These are phyloP conservation scores for Solanum gracilifrons DNA, from an alignment of 257 asterid species.

Conservation along the genomic window DNA sequence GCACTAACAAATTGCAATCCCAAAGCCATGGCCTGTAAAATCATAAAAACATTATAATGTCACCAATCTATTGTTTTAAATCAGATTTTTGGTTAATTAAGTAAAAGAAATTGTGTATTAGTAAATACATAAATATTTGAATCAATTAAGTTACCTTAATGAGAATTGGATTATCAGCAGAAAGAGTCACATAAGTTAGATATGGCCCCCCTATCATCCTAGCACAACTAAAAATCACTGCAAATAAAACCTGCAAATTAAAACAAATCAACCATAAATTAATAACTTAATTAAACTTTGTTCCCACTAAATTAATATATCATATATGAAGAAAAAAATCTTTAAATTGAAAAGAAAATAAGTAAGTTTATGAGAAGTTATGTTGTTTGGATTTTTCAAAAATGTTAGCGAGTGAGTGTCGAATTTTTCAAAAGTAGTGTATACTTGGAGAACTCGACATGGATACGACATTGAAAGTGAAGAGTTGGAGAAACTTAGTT, in stretches of 20 bases:
- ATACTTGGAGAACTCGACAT: too few species aligned
- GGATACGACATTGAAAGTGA: not conserved
- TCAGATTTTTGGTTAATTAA: not conserved
- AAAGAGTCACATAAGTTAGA: constrained; percentile 53
- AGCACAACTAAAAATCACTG: constrained; percentile 55
- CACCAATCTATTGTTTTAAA: not conserved
- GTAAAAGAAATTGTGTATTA: not conserved
- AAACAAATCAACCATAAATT: not conserved
- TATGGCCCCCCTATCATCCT: constrained; percentile 89
- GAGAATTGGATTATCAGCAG: constrained; percentile 54
- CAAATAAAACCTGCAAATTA: constrained; percentile 42
- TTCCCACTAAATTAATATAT: not conserved
- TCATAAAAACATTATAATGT: not conserved
- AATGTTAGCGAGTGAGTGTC: too few species aligned
- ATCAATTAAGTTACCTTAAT: constrained; percentile 40
- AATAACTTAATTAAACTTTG: not conserved
- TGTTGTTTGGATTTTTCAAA: too few species aligned
- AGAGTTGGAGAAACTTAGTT: not conserved
- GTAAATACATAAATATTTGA: not conserved
- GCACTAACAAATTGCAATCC: constrained; percentile 77
- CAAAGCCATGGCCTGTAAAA: constrained; percentile 66
- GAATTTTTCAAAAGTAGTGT: too few species aligned
- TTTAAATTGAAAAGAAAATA: not conserved
- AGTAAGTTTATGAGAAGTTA: constrained; percentile 10
- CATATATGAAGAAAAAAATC: not conserved